phyloP scores from a whole-genome alignment of 2,329 filamentous ascomycete genomes.

The Pseudocercospora cruenta region DNA sequence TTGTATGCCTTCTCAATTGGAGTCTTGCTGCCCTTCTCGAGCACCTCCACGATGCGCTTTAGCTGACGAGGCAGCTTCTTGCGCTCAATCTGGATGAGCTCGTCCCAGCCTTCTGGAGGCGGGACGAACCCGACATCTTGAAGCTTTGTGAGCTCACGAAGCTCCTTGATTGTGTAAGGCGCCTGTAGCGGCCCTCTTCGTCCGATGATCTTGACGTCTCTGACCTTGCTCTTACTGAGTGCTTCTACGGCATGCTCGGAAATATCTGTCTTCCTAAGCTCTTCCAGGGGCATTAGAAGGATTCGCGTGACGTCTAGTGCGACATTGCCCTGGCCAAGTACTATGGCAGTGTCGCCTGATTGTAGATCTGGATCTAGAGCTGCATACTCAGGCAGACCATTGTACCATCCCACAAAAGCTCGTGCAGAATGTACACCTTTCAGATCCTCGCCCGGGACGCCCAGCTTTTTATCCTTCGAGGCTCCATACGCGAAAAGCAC shows the following conservation, averaged over 20 bases:
- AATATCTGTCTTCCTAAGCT: conserved; percentile 82
- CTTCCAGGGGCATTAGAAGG: conserved; percentile 74
- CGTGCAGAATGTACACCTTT: conserved; percentile 83
- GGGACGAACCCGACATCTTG: conserved; percentile 71
- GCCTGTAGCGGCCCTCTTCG: conserved; percentile 81
- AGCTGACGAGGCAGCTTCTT: conserved; percentile 74
- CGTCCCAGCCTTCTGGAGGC: conserved; percentile 39
- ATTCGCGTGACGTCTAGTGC: conserved; percentile 91
- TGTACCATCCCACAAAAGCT: conserved; percentile 98
- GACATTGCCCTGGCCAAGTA: conserved; percentile 95
- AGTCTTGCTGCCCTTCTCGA: conserved; percentile 72
- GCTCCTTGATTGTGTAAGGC: conserved; percentile 93
- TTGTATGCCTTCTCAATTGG: conserved; percentile 57
- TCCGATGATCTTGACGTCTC: conserved; percentile 82
- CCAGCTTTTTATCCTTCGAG: conserved; percentile 76
- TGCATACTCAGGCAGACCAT: conserved; percentile 83
- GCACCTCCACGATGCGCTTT: conserved; percentile 76
- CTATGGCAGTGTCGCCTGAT: conserved; percentile 76
- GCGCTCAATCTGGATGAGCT: conserved; percentile 55
- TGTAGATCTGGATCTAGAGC: conserved; percentile 73
- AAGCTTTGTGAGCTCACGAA: conserved; percentile 83
- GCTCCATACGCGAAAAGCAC: conserved; percentile 93
- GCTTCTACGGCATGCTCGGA: conserved; percentile 78
- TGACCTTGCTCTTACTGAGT: conserved; percentile 72
- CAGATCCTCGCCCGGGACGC: conserved; percentile 78